Evolutionary conservation across 768 basidiomycete species (phyloP), one percentile per base, ranked within the genome.

Genomic region (Cystobasidiopsis lactophilus): DNA sequence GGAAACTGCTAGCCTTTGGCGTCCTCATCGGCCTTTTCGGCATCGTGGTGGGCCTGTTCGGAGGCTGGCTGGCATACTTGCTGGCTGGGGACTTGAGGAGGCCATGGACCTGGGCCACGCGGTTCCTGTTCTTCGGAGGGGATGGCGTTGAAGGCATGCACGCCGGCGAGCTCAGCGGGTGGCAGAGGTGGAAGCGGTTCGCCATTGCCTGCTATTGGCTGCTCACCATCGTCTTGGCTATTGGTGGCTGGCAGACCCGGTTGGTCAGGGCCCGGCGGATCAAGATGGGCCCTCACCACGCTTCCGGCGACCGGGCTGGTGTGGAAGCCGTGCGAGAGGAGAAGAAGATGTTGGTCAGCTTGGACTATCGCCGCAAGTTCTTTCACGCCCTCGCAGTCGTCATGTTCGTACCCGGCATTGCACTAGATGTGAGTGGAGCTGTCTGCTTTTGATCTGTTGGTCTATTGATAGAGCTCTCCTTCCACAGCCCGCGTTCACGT

Each of bases 351-450:
- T 84, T 50, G 69, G 61, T 96, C 52, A 77, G 80, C 44, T 69
- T 95, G 58, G 96, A 98, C 65, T 84, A 82, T 24, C 74, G 93
- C 55, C 74, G 93, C 48, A 98, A 98, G 67, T 95, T 82, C 67
- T 98, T 98, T 69, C 93, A 98, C 68, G 86, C 78, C 23, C 71
- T 96, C 51, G 85, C 91, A 2, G 88, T 96, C 43, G 72, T 84
- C 27, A 93, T 96, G 89, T 95, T 98, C 64, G 69, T 91, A 30
- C 93, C 93, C 5, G 93, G 93, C 0, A 77, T 96, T 54, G 83
- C 79, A 1, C 66, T 85, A 64, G 93, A 96, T 67, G 89, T 89
- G 62, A 70, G 82, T 75, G 52, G 39, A 58, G 62, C 40, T 14
- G 30, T 50, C 18, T 27, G 54, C 52, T n/a, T n/a, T n/a, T n/a